Conservation (phyloP, 768 basidiomycete species). For the Naganishia vaughanmartiniae region DNA sequence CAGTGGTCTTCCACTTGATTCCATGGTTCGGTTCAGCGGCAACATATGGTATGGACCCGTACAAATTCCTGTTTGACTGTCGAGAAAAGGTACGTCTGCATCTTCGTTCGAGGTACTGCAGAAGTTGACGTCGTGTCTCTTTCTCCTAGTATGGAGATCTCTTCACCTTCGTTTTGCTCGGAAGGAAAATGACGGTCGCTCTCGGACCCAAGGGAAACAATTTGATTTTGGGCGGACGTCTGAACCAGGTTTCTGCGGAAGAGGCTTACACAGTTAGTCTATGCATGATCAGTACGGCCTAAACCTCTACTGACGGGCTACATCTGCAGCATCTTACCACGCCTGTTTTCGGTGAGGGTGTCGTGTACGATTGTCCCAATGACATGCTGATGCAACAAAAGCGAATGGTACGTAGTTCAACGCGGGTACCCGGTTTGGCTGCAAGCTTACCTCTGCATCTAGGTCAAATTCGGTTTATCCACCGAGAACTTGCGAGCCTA, state of each 20-base stretch:
- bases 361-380: slow-evolving; percentile 96
- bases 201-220: slow-evolving; percentile 90
- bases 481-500: slow-evolving; percentile 87
- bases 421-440: background rate
- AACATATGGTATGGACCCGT: slow-evolving; percentile 85
- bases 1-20: slow-evolving; percentile 87
- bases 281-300: background rate
- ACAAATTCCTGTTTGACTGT: slow-evolving; percentile 77
- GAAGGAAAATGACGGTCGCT: slow-evolving; percentile 84
- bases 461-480: slow-evolving; percentile 85
- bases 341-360: slow-evolving; percentile 93
- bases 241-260: slow-evolving; percentile 86
- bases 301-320: background rate
- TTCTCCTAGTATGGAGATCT: slow-evolving; percentile 78
- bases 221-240: slow-evolving; percentile 89
- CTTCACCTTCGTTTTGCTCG: slow-evolving; percentile 92
- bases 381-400: slow-evolving; percentile 98
- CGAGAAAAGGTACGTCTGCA: slow-evolving; percentile 52
- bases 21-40: slow-evolving; percentile 87
- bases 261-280: slow-evolving; percentile 73
- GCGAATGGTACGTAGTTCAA: slow-evolving; percentile 62
- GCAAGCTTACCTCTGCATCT: slow-evolving; percentile 29
- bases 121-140: background rate
- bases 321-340: slow-evolving; percentile 75
- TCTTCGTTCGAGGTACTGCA: background rate